These are phyloP conservation scores for Sergeia podlipaevii DNA, from an alignment of 208 protist species.

Conservation along the genomic window DNA sequence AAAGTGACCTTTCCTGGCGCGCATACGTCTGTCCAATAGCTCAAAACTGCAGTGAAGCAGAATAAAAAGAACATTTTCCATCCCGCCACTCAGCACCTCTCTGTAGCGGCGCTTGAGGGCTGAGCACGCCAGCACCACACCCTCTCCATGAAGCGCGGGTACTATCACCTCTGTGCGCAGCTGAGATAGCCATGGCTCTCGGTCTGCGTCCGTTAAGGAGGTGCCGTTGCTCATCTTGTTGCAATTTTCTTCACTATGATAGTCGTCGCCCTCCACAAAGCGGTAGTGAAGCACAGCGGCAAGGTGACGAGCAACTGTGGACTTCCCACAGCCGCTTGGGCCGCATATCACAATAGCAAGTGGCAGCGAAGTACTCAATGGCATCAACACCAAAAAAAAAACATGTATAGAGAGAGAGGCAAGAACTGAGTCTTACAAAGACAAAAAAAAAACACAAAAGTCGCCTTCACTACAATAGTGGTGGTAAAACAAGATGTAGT, in stretches of 20 bases:
- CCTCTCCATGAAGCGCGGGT: slow-evolving; percentile 5
- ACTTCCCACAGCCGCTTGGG: slow-evolving; percentile 73
- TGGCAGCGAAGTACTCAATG: too few species aligned
- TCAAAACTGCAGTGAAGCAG: slow-evolving; percentile 24
- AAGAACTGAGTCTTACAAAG: not conserved
- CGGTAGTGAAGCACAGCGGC: slow-evolving; percentile 29
- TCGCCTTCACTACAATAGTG: slow-evolving; percentile 2
- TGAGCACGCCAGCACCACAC: slow-evolving; percentile 63
- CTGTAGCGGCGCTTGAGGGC: slow-evolving; percentile 56
- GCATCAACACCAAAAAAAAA: too few species aligned
- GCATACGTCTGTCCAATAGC: slow-evolving; percentile 35
- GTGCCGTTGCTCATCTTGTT: slow-evolving; percentile 61
- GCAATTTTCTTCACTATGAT: slow-evolving; percentile 47
- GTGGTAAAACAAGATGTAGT: not conserved
- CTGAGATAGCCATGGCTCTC: slow-evolving; percentile 59
- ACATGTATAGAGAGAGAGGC: slow-evolving; percentile 6
- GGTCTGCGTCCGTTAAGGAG: slow-evolving; percentile 71
- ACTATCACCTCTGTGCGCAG: slow-evolving; percentile 37
- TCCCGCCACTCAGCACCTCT: slow-evolving; percentile 38
- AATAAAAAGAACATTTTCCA: slow-evolving; percentile 44
- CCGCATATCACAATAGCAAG: slow-evolving; percentile 61
- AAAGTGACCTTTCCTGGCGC: slow-evolving; percentile 45
- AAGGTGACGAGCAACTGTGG: slow-evolving; percentile 51
- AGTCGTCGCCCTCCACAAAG: slow-evolving; percentile 74
- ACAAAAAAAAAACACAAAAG: not conserved